Conservation (phyloP, 2,329 filamentous ascomycete genomes). For the Cordyceps farinosa region DNA sequence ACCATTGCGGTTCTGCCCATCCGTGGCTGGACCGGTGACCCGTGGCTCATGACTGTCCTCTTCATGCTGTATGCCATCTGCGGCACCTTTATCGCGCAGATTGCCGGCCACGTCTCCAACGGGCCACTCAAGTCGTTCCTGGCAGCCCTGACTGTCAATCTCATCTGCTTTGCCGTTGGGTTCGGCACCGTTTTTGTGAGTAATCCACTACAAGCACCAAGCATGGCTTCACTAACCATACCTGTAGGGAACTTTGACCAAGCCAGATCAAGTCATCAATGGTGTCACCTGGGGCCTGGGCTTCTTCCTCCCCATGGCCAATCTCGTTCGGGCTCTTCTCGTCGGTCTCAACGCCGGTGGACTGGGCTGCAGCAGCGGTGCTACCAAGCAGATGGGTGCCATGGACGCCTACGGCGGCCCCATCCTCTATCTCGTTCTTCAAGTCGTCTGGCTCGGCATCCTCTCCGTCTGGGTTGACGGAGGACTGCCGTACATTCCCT, state of each 20-base stretch:
- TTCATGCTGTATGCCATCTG: constrained; percentile 74
- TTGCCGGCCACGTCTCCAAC: constrained; percentile 59
- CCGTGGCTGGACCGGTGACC: constrained; percentile 59
- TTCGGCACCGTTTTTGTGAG: constrained; percentile 32
- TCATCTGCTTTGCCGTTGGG: constrained; percentile 67
- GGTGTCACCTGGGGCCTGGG: constrained; percentile 21
- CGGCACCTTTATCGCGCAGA: constrained; percentile 64
- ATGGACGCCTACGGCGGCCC: constrained; percentile 69
- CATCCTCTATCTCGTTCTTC: constrained; percentile 72
- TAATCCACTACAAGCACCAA: not conserved
- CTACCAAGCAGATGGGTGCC: constrained; percentile 62
- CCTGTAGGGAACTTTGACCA: constrained; percentile 7
- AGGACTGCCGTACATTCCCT: constrained; percentile 37
- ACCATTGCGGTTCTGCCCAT: constrained; percentile 30
- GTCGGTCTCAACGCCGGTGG: constrained; percentile 76
- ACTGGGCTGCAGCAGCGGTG: constrained; percentile 63
- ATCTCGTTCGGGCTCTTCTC: constrained; percentile 67
- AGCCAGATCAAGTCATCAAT: constrained; percentile 18
- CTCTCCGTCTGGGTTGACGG: constrained; percentile 74
- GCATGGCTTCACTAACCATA: not conserved
- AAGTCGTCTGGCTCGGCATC: constrained; percentile 63
- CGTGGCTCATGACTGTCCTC: constrained; percentile 72
- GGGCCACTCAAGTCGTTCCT: constrained; percentile 70
- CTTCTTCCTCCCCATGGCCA: constrained; percentile 27
- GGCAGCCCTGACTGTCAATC: constrained; percentile 58